Conservation (phyloP, 164 flowering plant species). For the Chloranthus sessilifolius region DNA sequence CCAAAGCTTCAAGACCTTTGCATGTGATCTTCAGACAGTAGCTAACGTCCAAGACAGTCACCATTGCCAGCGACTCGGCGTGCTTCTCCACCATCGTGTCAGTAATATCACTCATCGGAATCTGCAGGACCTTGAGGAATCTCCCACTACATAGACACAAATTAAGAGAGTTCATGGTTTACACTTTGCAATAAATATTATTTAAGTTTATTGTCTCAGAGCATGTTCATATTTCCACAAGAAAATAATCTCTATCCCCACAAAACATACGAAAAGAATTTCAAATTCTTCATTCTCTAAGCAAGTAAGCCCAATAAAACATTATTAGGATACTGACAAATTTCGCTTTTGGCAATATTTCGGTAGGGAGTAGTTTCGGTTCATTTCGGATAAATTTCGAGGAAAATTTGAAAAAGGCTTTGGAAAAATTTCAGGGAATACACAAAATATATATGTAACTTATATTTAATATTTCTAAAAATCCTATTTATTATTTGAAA, state of each 20-base stretch:
- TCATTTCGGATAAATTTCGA: too few relatives aligned
- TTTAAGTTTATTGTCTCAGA: too few relatives aligned
- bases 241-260: background rate
- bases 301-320: too few relatives aligned
- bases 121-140: constrained; percentile 41
- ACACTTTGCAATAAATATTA: background rate
- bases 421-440: too few relatives aligned
- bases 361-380: too few relatives aligned
- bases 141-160: constrained; percentile 39
- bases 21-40: constrained; percentile 42
- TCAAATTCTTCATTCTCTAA: background rate
- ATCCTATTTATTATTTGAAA: too few relatives aligned
- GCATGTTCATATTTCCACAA: too few relatives aligned
- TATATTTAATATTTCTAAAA: too few relatives aligned
- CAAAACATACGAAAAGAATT: background rate
- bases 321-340: too few relatives aligned
- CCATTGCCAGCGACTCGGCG: constrained; percentile 31
- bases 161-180: background rate
- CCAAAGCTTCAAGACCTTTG: constrained; percentile 43
- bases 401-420: too few relatives aligned
- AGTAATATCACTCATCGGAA: constrained; percentile 50
- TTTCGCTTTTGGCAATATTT: too few relatives aligned
- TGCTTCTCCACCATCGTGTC: constrained; percentile 44
- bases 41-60: constrained; percentile 56
- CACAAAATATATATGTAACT: too few relatives aligned